Base-by-base conservation (phyloP, 441 rosid species). In the Populus hybrid region DNA sequence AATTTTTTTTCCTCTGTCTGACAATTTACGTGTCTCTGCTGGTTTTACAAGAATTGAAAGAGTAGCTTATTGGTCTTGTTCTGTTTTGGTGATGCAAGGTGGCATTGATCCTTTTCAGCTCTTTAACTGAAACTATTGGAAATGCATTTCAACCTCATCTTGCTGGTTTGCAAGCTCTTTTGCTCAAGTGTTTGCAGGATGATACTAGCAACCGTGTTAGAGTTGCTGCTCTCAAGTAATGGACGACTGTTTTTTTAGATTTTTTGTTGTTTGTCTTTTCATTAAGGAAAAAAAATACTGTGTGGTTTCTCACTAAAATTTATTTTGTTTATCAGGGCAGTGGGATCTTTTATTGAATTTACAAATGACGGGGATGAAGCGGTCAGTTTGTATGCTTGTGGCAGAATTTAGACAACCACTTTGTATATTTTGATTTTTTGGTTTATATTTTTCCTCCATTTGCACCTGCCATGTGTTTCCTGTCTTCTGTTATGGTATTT, bases 171-270 rank as follows among this genome's bases (percentile, higher is more conserved):
- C 98, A 97, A 83, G 94, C 94, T 82, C 97, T 97, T 80, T 81
- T 97, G 77, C 97, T 97, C 77, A 97, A 94, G 78, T 94, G 98
- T 77, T 82, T 97, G 72, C 97, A 94, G 80, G 98, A 94, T 76
- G 99, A 94, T 87, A 88, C 89, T 74, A 97, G 99, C 83, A 95
- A 85, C 74, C 93, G 97, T 53, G 99, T 97, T 83, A 90, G 97
- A 88, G 88, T 94, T 83, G 98, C 99, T 72, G 99, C 99, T 80
- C 96, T 97, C 78, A 97, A 97, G 99, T 94, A 93, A 83, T 70
- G 64, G 26, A 75, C 83, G 69, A 80, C 38, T 28, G 21, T 10
- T 74, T 74, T 36, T 20, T 23, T 3, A 20, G 31, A 23, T 2
- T 69, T 63, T 64, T 28, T 65, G 38, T 21, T 50, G 45, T 33